phyloP scores from a whole-genome alignment of 805 yeast species.

The Metschnikowia rubicola region DNA sequence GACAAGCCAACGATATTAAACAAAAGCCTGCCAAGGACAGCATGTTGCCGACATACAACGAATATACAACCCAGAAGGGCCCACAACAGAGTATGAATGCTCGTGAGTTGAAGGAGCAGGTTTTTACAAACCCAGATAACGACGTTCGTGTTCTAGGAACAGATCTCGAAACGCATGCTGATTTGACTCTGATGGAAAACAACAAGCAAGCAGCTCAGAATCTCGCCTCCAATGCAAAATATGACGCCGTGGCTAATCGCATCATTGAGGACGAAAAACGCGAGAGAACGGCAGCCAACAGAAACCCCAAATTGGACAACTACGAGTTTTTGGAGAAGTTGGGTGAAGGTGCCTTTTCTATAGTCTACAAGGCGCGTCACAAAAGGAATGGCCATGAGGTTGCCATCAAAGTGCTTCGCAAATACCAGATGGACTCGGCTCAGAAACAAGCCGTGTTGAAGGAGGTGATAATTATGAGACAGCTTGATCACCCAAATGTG shows the following conservation, averaged over 20 bases:
- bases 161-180: background rate
- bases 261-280: slow-evolving; percentile 14
- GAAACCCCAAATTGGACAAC: slow-evolving; percentile 17
- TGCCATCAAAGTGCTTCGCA: slow-evolving; percentile 76
- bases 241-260: slow-evolving; percentile 12
- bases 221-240: background rate
- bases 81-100: background rate
- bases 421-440: slow-evolving; percentile 48
- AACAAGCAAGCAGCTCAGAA: slow-evolving; percentile 4
- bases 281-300: slow-evolving; percentile 1
- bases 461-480: slow-evolving; percentile 72
- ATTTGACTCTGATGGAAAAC: slow-evolving; percentile 1
- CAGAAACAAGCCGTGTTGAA: slow-evolving; percentile 59
- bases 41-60: background rate
- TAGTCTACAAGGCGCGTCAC: slow-evolving; percentile 72
- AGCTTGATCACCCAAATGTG: slow-evolving; percentile 57
- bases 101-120: slow-evolving; percentile 4
- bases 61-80: background rate
- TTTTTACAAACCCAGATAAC: slow-evolving; percentile 7
- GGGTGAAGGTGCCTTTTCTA: slow-evolving; percentile 90
- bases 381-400: slow-evolving; percentile 40
- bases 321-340: slow-evolving; percentile 35
- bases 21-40: background rate
- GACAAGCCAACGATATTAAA: slow-evolving; percentile 45
- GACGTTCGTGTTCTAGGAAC: slow-evolving; percentile 3